Evolutionary conservation across 148 eudicot species (phyloP), one percentile per base, ranked within the genome.

Genomic region (Nepenthes gracilis): DNA sequence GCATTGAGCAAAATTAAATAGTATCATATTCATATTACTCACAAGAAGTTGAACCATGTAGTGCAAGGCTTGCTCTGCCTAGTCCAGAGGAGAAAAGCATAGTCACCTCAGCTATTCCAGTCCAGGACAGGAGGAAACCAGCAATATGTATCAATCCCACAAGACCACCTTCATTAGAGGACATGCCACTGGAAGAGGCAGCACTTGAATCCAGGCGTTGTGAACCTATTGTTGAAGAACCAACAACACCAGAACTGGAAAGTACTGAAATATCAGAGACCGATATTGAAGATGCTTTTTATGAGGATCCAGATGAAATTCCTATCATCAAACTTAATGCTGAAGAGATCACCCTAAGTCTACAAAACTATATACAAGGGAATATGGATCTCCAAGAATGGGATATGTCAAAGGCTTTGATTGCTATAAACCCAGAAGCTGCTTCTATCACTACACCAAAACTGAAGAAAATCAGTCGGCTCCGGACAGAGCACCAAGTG

Each of bases 41-140:
- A 49, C 53, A 49, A 49, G 6, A 49, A 1, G 12, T 49, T 49
- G 8, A 54, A 15, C 4, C 4, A 60, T 71, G 71, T 81, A 85
- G 91, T 63, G 82, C 87, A 70, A 79, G 91, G 61, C 83, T 80
- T 64, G 79, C 87, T 64, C 87, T 85, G 10, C 85, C 87, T 47
- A 85, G 84, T 35, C 91, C 91, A 66, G 85, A 85, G 67, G 87
- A 79, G 59, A 80, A 60, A 69, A 53, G 81, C 43, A 64, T 79
- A 35, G 81, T 79, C 62, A 61, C 61, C 60, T 79, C 82, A 47
- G 43, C 72, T 61, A 43, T 35, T 61, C 66, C 82, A 10, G 15
- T 58, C 15, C 54, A 71, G 15, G 10, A 68, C 36, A 65, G 55
- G 43, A 57, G 60, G 53, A 62, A 54, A 36, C 47, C 77, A 33